These are phyloP conservation scores for Sporothrix humicola DNA, from an alignment of 2,329 filamentous ascomycete species.

Conservation along the genomic window DNA sequence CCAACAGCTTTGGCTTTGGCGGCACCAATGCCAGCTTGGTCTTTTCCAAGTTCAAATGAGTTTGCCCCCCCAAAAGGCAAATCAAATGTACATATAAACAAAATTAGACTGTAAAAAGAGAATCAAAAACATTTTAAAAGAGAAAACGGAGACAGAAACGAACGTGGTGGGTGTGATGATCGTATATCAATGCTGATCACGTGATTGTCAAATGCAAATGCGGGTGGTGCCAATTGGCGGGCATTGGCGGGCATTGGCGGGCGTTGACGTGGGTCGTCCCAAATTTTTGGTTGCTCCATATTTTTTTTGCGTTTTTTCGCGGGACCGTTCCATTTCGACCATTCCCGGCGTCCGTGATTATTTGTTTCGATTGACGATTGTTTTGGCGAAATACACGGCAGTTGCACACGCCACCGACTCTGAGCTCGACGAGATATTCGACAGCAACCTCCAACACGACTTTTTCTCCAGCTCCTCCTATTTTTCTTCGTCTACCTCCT, in stretches of 20 bases:
- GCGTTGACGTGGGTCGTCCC: neutral
- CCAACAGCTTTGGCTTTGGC: constrained; percentile 97
- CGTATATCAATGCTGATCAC: constrained; percentile 5
- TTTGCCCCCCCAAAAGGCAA: neutral
- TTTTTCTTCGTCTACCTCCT: too few relatives aligned
- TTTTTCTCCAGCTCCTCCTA: neutral
- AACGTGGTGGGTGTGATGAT: neutral
- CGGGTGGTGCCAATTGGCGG: too few relatives aligned
- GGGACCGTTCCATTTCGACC: constrained; percentile 9
- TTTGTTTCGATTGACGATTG: neutral
- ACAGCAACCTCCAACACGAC: neutral
- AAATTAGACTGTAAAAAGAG: neutral
- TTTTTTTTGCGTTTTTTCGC: constrained; percentile 25
- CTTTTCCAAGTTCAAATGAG: constrained; percentile 61
- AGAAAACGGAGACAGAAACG: neutral
- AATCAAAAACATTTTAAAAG: neutral
- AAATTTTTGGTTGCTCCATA: constrained; percentile 25
- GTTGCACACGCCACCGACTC: neutral
- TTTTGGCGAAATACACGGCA: neutral
- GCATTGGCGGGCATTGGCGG: too few relatives aligned
- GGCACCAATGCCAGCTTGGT: constrained; percentile 93
- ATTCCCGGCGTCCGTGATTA: constrained; percentile 9
- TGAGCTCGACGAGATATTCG: too few relatives aligned
- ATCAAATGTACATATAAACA: neutral
- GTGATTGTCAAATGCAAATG: constrained; percentile 3